These are phyloP conservation scores for Umbilicus rupestris DNA, from an alignment of 164 flowering plant species.

Conservation along the genomic window DNA sequence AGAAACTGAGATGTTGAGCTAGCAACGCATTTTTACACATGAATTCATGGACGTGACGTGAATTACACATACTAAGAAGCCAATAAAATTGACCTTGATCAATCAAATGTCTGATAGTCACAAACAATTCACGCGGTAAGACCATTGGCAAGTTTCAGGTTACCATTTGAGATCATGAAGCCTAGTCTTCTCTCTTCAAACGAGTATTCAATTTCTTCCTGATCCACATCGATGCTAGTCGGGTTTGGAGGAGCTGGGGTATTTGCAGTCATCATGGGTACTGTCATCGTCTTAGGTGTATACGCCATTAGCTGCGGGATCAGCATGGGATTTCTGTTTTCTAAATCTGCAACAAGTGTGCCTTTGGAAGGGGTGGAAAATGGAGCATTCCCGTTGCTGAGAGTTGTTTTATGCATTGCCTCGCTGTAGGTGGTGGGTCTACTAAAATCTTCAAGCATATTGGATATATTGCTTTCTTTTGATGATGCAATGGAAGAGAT, in stretches of 20 bases:
- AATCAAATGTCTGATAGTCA: background rate
- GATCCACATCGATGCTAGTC: slow-evolving; percentile 10
- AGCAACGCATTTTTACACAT: too few species aligned
- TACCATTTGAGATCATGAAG: slow-evolving; percentile 24
- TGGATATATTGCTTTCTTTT: slow-evolving; percentile 27
- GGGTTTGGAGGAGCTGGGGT: slow-evolving; percentile 38
- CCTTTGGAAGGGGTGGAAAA: slow-evolving; percentile 34
- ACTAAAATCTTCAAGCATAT: slow-evolving; percentile 30
- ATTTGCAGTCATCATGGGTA: slow-evolving; percentile 64
- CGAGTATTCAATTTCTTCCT: slow-evolving; percentile 46
- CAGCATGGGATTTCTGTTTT: slow-evolving; percentile 39
- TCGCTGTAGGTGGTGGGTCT: slow-evolving; percentile 16
- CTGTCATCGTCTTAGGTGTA: slow-evolving; percentile 53
- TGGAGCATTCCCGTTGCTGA: slow-evolving; percentile 19
- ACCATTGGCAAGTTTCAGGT: background rate
- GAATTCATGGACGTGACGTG: too few species aligned
- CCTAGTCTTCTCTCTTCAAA: slow-evolving; percentile 60
- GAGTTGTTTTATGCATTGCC: slow-evolving; percentile 24
- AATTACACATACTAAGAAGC: too few species aligned
- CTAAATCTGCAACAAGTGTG: slow-evolving; percentile 19
- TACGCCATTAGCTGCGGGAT: slow-evolving; percentile 30
- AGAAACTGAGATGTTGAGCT: too few species aligned
- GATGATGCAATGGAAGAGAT: slow-evolving; percentile 44
- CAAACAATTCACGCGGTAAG: background rate
- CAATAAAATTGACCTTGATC: too few species aligned